Evolutionary conservation across 2,329 filamentous ascomycete genomes (phyloP), one percentile per base, ranked within the genome.

Genomic region (Chrysoporthe puriensis): DNA sequence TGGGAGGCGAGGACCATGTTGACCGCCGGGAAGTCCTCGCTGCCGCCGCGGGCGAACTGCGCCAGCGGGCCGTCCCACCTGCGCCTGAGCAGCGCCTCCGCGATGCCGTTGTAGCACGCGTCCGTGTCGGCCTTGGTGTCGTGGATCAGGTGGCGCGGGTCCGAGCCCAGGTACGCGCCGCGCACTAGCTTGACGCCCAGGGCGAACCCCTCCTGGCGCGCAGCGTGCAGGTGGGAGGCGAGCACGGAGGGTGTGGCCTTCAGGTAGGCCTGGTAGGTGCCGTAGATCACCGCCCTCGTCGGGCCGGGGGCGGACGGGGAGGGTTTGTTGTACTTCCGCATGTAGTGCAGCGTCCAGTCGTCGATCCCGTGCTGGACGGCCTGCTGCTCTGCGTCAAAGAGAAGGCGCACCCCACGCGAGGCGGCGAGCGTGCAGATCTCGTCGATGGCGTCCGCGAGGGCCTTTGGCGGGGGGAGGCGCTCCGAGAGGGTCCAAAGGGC

Each of bases 381-480:
- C 66, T 90, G 89, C 77, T 97, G 93, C 79, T 97, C 94, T 1
- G 93, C 94, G 71, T 96, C 93, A 70, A 97, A 93, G 2, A 97
- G 86, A 1, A 97, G 84, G 3, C 88, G 85, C 2, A 97, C 88
- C 34, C 90, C 88, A 63, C 90, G 88, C 48, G 86, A 81, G 2
- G 87, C 84, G 0, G 93, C 93, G 18, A 91, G 85, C 59, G 89
- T 82, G 79, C 93, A 96, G 71, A 96, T 90, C 61, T 87, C 83
- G 72, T 92, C 86, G 70, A 97, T 92, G 16, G 91, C 90, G 16
- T 85, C 79, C 63, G 86, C 84, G 73, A 97, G 88, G 8, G 86
- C 84, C 4, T 85, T 82, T 0, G 88, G 87, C 0, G 92, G 90
- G 1, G 85, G 82, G 3, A 88, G 81, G 61, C 89, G 85, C 67